Conservation (phyloP, 2,329 filamentous ascomycete genomes). For the Periconia sp. region DNA sequence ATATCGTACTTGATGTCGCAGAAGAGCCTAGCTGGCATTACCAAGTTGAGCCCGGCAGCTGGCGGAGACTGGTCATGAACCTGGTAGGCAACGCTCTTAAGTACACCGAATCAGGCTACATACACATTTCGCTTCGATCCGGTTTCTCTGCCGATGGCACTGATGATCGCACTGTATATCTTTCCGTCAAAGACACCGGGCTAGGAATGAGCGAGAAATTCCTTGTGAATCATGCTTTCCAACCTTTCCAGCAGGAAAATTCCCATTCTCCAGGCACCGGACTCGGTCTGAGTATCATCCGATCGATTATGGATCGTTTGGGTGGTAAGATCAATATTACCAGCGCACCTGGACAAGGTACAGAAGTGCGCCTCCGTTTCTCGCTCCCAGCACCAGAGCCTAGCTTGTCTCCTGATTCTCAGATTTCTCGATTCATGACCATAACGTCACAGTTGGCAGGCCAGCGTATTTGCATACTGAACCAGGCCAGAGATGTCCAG, state of each 20-base stretch:
- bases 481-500: constrained; percentile 3
- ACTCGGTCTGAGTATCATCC: constrained; percentile 28
- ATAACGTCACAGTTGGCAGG: constrained; percentile 20
- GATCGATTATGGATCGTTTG: constrained; percentile 21
- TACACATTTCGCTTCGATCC: constrained; percentile 28
- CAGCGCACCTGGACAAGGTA: constrained; percentile 20
- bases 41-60: constrained; percentile 38
- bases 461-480: constrained; percentile 30
- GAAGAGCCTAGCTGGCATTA: constrained; percentile 45
- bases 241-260: constrained; percentile 41
- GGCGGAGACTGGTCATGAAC: constrained; percentile 42
- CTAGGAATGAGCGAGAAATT: constrained; percentile 38
- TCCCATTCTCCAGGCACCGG: constrained; percentile 23
- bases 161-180: constrained; percentile 16
- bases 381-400: constrained; percentile 33
- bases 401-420: neutral
- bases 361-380: constrained; percentile 37
- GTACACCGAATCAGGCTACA: constrained; percentile 34
- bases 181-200: constrained; percentile 43
- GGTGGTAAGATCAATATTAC: constrained; percentile 24
- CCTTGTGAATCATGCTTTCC: constrained; percentile 33
- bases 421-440: constrained; percentile 14
- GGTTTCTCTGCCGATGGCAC: constrained; percentile 1
- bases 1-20: constrained; percentile 29
- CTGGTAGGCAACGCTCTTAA: constrained; percentile 42